Evolutionary conservation across 1,284 basidiomycete species (phyloP).

Genomic region (Hemileia vastatrix): DNA sequence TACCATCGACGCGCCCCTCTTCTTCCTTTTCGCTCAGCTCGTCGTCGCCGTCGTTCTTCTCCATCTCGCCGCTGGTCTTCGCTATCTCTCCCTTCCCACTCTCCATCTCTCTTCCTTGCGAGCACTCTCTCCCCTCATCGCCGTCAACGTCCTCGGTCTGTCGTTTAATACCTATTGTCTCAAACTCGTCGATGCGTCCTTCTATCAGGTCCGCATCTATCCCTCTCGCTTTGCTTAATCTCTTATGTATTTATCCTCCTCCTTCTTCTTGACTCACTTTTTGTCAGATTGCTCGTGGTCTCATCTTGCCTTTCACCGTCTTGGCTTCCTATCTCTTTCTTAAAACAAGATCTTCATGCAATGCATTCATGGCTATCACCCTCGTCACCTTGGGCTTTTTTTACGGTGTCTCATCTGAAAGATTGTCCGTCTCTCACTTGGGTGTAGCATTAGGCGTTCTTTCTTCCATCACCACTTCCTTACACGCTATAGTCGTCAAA

Average conservation of each 20-base stretch:
- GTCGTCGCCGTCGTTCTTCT: slow-evolving; percentile 61
- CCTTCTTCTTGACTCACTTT: slow-evolving; percentile 46
- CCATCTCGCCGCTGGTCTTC: slow-evolving; percentile 51
- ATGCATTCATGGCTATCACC: slow-evolving; percentile 54
- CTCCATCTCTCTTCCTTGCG: slow-evolving; percentile 46
- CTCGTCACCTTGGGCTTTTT: slow-evolving; percentile 75
- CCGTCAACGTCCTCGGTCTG: slow-evolving; percentile 59
- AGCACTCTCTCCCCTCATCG: slow-evolving; percentile 51
- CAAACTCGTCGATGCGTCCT: slow-evolving; percentile 24
- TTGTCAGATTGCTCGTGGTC: slow-evolving; percentile 73
- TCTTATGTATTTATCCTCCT: background rate
- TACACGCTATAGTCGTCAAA: slow-evolving; percentile 79
- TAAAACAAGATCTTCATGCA: slow-evolving; percentile 40
- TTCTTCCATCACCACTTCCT: slow-evolving; percentile 64
- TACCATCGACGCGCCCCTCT: slow-evolving; percentile 54
- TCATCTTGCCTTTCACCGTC: slow-evolving; percentile 74
- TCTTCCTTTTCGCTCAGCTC: slow-evolving; percentile 61
- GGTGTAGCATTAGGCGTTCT: slow-evolving; percentile 66
- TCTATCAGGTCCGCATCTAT: slow-evolving; percentile 1
- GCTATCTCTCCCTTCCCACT: slow-evolving; percentile 52
- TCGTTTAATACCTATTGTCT: slow-evolving; percentile 79
- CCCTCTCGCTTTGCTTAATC: background rate
- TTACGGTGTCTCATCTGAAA: slow-evolving; percentile 55
- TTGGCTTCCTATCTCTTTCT: slow-evolving; percentile 63
- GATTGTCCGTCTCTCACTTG: slow-evolving; percentile 41